Percentiles rank a stretch among this genome's conserved stretches.
Conservation (phyloP, 208 protist genomes). For the Trypanosoma conorhini region DNA sequence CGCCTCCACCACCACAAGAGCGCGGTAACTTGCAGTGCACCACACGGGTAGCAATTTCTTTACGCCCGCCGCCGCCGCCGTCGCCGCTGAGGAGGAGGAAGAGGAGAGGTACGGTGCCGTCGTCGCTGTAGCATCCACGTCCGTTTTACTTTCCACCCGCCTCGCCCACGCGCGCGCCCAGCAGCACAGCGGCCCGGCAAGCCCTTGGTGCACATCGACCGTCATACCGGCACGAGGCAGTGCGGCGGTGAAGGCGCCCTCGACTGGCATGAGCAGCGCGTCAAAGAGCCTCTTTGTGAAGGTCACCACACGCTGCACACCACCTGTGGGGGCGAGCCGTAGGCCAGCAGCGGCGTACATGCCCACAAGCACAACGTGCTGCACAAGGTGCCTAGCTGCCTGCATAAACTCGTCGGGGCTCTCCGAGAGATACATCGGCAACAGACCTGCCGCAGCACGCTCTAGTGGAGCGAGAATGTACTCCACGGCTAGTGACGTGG, state of each 20-base stretch:
- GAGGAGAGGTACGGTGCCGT: background rate
- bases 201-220: conserved; percentile 25
- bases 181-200: conserved; percentile 39
- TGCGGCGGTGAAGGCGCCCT: conserved; percentile 36
- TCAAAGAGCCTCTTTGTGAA: conserved; percentile 34
- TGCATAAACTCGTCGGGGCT: conserved; percentile 18
- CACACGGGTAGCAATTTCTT: conserved; percentile 27
- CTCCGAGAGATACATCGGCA: conserved; percentile 25
- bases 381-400: conserved; percentile 16
- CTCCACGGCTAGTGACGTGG: conserved; percentile 6
- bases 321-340: too few relatives aligned
- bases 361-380: conserved; percentile 21
- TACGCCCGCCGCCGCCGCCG: background rate
- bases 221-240: conserved; percentile 53
- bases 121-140: background rate
- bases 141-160: conserved; percentile 1
- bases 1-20: conserved; percentile 68
- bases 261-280: conserved; percentile 33
- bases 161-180: conserved; percentile 14
- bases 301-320: conserved; percentile 15
- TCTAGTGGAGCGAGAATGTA: conserved; percentile 24
- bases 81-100: background rate
- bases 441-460: conserved; percentile 11
- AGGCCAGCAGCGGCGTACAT: conserved; percentile 12
- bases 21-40: conserved; percentile 64